Conservation (phyloP, 169 alveolate species). For the Cyclospora cayetanensis region DNA sequence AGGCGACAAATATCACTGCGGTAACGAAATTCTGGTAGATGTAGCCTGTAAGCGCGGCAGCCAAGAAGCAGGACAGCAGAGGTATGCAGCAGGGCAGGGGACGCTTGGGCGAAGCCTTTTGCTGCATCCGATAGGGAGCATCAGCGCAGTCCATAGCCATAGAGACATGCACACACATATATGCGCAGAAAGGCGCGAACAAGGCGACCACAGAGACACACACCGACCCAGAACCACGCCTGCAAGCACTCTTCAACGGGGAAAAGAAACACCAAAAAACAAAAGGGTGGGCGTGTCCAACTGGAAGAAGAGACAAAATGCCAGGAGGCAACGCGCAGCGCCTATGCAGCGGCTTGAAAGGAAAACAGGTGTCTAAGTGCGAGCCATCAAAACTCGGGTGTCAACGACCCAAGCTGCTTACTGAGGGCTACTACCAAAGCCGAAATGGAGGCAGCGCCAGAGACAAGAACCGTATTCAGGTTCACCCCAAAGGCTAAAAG, state of each 20-base stretch:
- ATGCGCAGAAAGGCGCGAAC: too few species aligned
- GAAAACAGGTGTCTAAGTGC: too few species aligned
- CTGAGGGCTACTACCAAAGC: constrained; percentile 68
- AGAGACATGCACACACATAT: background rate
- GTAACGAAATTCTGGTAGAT: constrained; percentile 85
- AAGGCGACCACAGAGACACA: too few species aligned
- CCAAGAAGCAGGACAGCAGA: background rate
- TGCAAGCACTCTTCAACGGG: too few species aligned
- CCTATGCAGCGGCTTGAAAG: too few species aligned
- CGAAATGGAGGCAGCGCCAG: constrained; percentile 68
- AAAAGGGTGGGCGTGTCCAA: too few species aligned
- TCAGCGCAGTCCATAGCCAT: background rate
- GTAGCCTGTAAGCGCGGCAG: constrained; percentile 76
- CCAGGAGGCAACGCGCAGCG: too few species aligned
- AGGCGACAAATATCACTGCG: constrained; percentile 85
- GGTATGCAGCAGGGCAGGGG: background rate
- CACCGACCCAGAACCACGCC: too few species aligned
- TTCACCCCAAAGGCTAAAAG: constrained; percentile 62
- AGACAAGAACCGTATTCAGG: constrained; percentile 66
- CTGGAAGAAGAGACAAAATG: too few species aligned
- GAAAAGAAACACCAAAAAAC: too few species aligned
- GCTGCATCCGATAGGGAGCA: background rate
- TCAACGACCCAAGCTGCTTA: background rate
- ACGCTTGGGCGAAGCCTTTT: background rate
- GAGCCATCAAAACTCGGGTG: too few species aligned